A percentile compares a stretch with the other conserved stretches of the same genome.
phyloP scores from a whole-genome alignment of 1,284 basidiomycete genomes.

The Cystobasidium slooffiae region DNA sequence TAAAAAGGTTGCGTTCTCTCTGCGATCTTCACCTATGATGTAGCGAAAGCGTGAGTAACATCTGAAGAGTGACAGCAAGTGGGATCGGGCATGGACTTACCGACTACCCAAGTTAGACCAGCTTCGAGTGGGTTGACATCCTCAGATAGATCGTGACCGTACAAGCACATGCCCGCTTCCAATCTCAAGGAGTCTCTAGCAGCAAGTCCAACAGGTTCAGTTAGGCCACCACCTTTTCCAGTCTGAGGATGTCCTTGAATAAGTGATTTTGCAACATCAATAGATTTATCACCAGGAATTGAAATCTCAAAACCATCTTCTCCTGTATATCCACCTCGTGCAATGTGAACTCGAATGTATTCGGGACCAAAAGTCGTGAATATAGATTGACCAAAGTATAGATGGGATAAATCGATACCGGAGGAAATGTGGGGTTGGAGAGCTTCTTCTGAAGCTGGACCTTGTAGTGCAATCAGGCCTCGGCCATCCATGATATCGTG shows the following conservation, averaged over 20 bases:
- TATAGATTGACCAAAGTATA: conserved; percentile 80
- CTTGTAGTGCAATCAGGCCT: conserved; percentile 87
- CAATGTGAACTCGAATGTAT: conserved; percentile 75
- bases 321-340: conserved; percentile 96
- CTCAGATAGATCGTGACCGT: conserved; percentile 92
- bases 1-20: conserved; percentile 72
- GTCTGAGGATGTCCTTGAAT: conserved; percentile 58
- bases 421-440: conserved; percentile 37
- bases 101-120: conserved; percentile 88
- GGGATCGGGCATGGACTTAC: conserved; percentile 59
- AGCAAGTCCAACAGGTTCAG: conserved; percentile 86
- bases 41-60: too few species aligned
- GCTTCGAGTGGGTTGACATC: conserved; percentile 85
- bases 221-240: conserved; percentile 60
- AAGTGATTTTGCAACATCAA: conserved; percentile 74
- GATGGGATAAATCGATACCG: conserved; percentile 67
- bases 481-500: conserved; percentile 80
- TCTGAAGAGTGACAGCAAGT: neutral
- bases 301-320: conserved; percentile 99
- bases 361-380: conserved; percentile 69
- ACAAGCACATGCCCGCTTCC: conserved; percentile 98
- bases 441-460: conserved; percentile 68
- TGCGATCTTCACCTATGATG: conserved; percentile 73
- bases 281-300: conserved; percentile 76
- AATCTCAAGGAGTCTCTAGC: conserved; percentile 90